phyloP scores from a whole-genome alignment of 2,329 filamentous ascomycete genomes.

The Xylariaceae sp. region DNA sequence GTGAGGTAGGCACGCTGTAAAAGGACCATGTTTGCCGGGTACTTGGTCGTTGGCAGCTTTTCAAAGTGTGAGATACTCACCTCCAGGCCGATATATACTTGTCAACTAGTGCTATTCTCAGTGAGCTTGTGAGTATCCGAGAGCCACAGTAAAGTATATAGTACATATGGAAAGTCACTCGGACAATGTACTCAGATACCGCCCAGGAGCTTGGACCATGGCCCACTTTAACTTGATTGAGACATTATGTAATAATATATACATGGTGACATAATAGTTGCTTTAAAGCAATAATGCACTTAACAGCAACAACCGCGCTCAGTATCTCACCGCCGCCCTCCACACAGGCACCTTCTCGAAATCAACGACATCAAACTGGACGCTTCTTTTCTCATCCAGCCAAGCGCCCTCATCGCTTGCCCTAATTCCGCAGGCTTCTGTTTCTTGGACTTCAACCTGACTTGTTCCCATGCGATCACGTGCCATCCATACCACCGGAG shows the following conservation, averaged over 20 bases:
- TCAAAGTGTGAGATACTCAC: too few species aligned
- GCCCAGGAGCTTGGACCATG: constrained; percentile 11
- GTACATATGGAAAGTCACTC: neutral
- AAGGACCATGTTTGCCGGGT: neutral
- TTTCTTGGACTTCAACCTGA: constrained; percentile 55
- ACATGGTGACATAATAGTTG: neutral
- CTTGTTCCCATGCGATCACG: constrained; percentile 56
- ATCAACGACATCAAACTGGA: constrained; percentile 24
- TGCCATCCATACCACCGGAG: constrained; percentile 62
- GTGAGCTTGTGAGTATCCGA: neutral
- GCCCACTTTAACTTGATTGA: neutral
- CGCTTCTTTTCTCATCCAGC: constrained; percentile 51
- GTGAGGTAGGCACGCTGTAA: constrained; percentile 13
- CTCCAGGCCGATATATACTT: too few species aligned
- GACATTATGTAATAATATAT: neutral
- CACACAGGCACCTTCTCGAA: constrained; percentile 28
- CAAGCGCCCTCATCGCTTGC: constrained; percentile 58
- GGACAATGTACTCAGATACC: too few species aligned
- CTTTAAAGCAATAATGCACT: neutral
- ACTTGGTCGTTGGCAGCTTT: too few species aligned
- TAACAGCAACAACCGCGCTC: neutral
- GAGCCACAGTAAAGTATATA: neutral
- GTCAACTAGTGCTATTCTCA: too few species aligned
- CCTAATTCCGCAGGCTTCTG: constrained; percentile 53
- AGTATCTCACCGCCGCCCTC: constrained; percentile 25